These are phyloP conservation scores for Skeletonema potamos DNA, from an alignment of 108 stramenopile species.

Conservation along the genomic window DNA sequence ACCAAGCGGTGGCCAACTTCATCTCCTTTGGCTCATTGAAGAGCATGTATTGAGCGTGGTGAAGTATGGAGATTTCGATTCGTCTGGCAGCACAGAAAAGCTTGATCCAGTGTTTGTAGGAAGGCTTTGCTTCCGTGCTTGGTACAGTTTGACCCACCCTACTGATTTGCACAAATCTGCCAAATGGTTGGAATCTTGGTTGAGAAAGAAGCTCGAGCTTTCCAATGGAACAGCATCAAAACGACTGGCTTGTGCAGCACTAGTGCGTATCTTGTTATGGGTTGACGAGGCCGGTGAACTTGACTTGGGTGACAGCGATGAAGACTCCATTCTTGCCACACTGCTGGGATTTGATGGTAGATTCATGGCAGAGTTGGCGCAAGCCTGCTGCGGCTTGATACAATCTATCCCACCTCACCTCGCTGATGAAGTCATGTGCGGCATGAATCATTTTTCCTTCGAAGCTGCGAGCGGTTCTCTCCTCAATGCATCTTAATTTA, in stretches of 20 bases:
- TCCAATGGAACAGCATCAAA: slow-evolving; percentile 35
- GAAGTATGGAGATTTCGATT: slow-evolving; percentile 75
- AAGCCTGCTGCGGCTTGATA: slow-evolving; percentile 70
- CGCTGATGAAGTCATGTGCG: slow-evolving; percentile 44
- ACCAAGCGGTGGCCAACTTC: slow-evolving; percentile 52
- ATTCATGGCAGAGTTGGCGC: slow-evolving; percentile 66
- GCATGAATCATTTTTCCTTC: slow-evolving; percentile 26
- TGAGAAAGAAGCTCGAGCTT: slow-evolving; percentile 27
- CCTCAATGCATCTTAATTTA: background rate
- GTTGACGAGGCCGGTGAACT: slow-evolving; percentile 25
- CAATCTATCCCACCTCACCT: slow-evolving; percentile 63
- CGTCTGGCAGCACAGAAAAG: slow-evolving; percentile 41
- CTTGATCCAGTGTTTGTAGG: slow-evolving; percentile 78
- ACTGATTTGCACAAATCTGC: slow-evolving; percentile 15
- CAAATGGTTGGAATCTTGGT: slow-evolving; percentile 59
- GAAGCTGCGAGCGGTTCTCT: slow-evolving; percentile 9
- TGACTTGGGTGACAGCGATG: slow-evolving; percentile 18
- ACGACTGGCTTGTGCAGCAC: slow-evolving; percentile 75
- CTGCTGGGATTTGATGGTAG: slow-evolving; percentile 48
- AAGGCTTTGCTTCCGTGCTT: slow-evolving; percentile 65
- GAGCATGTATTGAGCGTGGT: slow-evolving; percentile 62
- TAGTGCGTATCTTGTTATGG: slow-evolving; percentile 73
- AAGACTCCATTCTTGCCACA: slow-evolving; percentile 41
- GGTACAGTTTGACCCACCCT: slow-evolving; percentile 53
- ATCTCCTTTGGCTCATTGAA: slow-evolving; percentile 64